Evolutionary conservation across 1,284 basidiomycete species (phyloP).

Genomic region (Psilocybe mexicana): DNA sequence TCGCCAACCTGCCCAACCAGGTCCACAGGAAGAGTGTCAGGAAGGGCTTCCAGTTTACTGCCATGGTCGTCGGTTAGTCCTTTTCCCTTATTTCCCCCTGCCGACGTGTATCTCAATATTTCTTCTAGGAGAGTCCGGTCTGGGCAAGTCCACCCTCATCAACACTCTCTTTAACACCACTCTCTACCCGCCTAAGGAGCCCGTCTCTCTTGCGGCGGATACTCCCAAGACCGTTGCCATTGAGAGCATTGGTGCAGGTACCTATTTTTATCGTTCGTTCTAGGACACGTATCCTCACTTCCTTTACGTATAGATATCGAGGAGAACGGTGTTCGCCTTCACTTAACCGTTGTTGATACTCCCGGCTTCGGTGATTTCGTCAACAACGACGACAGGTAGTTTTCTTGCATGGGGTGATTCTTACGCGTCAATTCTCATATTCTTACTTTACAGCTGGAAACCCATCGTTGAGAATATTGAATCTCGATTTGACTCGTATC

Average conservation of each 20-base stretch:
- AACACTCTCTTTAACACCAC: constrained; percentile 97
- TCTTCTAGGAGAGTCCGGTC: constrained; percentile 86
- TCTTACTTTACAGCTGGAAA: constrained; percentile 72
- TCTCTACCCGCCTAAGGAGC: constrained; percentile 87
- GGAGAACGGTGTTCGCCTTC: constrained; percentile 93
- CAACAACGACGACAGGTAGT: constrained; percentile 93
- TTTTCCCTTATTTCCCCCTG: constrained; percentile 20
- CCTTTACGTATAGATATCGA: constrained; percentile 79
- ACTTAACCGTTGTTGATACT: constrained; percentile 96
- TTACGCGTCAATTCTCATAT: constrained; percentile 20
- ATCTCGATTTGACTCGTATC: constrained; percentile 91
- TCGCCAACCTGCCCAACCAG: constrained; percentile 94
- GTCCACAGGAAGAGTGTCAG: constrained; percentile 95
- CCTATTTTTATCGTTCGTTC: constrained; percentile 25
- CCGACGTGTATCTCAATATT: constrained; percentile 26
- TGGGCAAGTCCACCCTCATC: constrained; percentile 96
- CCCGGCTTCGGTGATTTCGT: constrained; percentile 97
- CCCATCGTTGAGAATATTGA: constrained; percentile 98
- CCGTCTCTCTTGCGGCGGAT: constrained; percentile 82
- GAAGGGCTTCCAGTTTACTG: constrained; percentile 96
- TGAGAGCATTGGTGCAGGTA: constrained; percentile 95
- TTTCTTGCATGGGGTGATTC: constrained; percentile 20
- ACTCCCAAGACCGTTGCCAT: constrained; percentile 91
- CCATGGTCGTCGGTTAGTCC: constrained; percentile 92
- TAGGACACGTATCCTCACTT: constrained; percentile 25